Evolutionary conservation across 257 asterid species (phyloP).

Genomic region (Nemophila menziesii): DNA sequence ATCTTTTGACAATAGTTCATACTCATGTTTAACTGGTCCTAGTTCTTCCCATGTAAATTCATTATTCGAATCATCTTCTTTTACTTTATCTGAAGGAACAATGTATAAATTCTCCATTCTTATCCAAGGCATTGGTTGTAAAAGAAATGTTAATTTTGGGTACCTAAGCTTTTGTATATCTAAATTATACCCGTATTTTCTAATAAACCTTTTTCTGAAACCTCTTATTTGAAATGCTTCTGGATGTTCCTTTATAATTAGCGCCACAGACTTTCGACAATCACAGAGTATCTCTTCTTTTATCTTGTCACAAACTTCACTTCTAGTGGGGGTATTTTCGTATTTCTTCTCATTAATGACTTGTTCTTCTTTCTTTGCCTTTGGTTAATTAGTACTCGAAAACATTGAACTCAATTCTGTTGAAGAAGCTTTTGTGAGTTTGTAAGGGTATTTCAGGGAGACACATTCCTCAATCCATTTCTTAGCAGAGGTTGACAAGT

Average conservation of each 20-base stretch:
- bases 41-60: constrained; percentile 82
- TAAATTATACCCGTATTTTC: constrained; percentile 50
- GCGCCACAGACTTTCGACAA: constrained; percentile 49
- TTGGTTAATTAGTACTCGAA: constrained; percentile 10
- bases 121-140: constrained; percentile 49
- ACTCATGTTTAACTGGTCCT: constrained; percentile 39
- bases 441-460: constrained; percentile 39
- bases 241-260: constrained; percentile 49
- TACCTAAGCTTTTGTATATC: constrained; percentile 61
- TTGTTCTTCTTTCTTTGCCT: constrained; percentile 10
- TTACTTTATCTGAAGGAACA: constrained; percentile 30
- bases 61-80: constrained; percentile 49
- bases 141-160: constrained; percentile 36
- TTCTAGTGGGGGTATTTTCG: no score
- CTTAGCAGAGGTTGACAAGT: constrained; percentile 56
- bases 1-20: constrained; percentile 37
- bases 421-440: constrained; percentile 18
- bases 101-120: constrained; percentile 37
- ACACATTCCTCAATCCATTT: constrained; percentile 60
- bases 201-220: constrained; percentile 48
- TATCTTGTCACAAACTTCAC: constrained; percentile 29
- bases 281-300: constrained; percentile 38
- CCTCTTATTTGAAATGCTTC: constrained; percentile 45
- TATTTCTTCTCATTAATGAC: constrained; percentile 24
- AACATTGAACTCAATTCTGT: constrained; percentile 46